A percentile compares a stretch with the other conserved stretches of the same genome.
These are phyloP conservation scores for Themeda triandra DNA, from an alignment of 176 grass and related monocot species.

Conservation along the genomic window DNA sequence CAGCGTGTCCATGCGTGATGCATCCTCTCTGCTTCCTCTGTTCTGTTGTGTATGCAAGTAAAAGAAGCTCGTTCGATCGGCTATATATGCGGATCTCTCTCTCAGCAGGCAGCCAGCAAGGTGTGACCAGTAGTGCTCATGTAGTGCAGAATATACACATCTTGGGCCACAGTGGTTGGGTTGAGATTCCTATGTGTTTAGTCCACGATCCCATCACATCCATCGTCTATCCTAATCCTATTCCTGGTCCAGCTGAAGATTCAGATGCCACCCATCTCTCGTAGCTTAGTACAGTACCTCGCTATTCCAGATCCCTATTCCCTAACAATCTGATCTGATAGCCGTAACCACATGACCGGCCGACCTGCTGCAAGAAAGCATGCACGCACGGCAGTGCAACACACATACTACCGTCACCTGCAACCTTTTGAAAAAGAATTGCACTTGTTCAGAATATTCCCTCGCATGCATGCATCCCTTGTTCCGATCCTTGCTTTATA, in stretches of 20 bases:
- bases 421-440: background rate
- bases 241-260: background rate
- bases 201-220: conserved; percentile 1
- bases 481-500: background rate
- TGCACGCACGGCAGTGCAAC: background rate
- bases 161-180: background rate
- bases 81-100: background rate
- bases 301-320: too few species aligned
- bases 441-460: background rate
- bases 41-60: background rate
- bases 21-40: background rate
- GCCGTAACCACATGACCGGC: background rate
- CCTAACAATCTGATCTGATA: background rate
- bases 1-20: background rate
- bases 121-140: background rate
- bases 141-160: background rate
- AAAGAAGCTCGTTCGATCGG: background rate
- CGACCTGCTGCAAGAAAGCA: background rate
- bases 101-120: background rate
- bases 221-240: background rate
- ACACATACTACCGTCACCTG: background rate
- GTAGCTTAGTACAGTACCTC: too few species aligned
- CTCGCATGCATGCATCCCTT: background rate
- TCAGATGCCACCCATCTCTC: too few species aligned
- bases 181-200: background rate